Conservation (phyloP, 2,329 filamentous ascomycete genomes). For the Onygenales sp. region DNA sequence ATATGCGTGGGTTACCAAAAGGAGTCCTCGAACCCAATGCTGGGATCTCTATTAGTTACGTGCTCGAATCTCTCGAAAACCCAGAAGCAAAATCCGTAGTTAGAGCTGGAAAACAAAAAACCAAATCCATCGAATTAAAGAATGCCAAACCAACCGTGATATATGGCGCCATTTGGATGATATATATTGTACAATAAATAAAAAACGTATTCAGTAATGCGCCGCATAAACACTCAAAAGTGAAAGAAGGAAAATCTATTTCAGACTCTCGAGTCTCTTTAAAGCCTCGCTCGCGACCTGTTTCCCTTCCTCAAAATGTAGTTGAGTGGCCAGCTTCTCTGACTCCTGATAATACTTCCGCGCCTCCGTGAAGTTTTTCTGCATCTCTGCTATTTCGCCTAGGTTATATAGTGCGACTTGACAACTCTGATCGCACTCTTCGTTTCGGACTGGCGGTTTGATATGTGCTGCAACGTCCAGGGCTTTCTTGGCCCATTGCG, state of each 20-base stretch:
- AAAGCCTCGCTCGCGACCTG: conserved; percentile 21
- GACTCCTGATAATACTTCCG: conserved; percentile 60
- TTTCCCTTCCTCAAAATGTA: conserved; percentile 30
- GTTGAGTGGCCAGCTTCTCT: conserved; percentile 44
- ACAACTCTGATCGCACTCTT: conserved; percentile 77
- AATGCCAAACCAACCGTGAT: too few relatives aligned
- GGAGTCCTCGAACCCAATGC: too few relatives aligned
- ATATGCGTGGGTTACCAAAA: too few relatives aligned
- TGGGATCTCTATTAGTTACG: too few relatives aligned
- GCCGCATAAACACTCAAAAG: not conserved
- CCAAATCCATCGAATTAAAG: too few relatives aligned
- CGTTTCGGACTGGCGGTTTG: conserved; percentile 54
- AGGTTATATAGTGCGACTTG: conserved; percentile 78
- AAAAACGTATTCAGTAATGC: not conserved
- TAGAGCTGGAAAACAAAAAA: too few relatives aligned
- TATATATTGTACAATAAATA: not conserved
- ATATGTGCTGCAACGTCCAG: conserved; percentile 58
- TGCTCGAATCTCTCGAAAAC: too few relatives aligned
- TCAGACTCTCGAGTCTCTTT: conserved; percentile 18
- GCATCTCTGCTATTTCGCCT: conserved; percentile 71
- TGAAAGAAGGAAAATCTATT: not conserved
- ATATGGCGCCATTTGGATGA: not conserved
- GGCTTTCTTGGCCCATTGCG: conserved; percentile 71
- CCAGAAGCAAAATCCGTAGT: too few relatives aligned
- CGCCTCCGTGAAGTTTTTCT: conserved; percentile 57